These are phyloP conservation scores for Starmera caribaea DNA, from an alignment of 805 yeast species.

Conservation along the genomic window DNA sequence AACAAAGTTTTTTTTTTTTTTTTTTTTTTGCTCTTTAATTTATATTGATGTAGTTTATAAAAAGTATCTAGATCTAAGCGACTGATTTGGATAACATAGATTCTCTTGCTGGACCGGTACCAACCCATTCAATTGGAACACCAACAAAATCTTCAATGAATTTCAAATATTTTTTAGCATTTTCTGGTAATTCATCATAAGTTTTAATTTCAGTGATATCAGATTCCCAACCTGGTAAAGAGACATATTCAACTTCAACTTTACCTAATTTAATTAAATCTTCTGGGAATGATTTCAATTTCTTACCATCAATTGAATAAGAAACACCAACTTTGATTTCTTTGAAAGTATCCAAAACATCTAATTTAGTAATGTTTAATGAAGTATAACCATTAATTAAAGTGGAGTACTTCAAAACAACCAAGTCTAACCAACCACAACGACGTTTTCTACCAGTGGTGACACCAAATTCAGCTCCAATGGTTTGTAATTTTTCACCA, in stretches of 20 bases:
- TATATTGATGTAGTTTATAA: too few species aligned
- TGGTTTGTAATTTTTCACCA: constrained; percentile 80
- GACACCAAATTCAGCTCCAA: constrained; percentile 96
- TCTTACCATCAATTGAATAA: constrained; percentile 72
- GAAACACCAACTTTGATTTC: constrained; percentile 84
- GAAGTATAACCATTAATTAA: constrained; percentile 92
- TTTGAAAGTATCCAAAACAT: constrained; percentile 83
- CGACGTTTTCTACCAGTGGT: constrained; percentile 98
- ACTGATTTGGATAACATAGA: constrained; percentile 63
- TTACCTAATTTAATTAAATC: constrained; percentile 74
- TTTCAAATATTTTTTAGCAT: constrained; percentile 75
- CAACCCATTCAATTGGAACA: constrained; percentile 93
- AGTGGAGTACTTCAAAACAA: constrained; percentile 85
- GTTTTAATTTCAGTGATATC: constrained; percentile 65
- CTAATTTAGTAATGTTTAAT: constrained; percentile 90
- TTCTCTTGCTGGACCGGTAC: constrained; percentile 96
- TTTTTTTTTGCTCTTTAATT: too few species aligned
- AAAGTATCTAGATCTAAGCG: too few species aligned
- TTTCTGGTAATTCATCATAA: constrained; percentile 76
- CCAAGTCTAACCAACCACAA: constrained; percentile 98
- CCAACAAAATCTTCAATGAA: constrained; percentile 78
- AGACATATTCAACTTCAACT: constrained; percentile 86
- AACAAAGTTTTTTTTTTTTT: not conserved
- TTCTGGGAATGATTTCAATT: constrained; percentile 79
- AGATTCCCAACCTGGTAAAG: constrained; percentile 90